Evolutionary conservation across 768 basidiomycete species (phyloP).

Genomic region (Suillus occidentalis): DNA sequence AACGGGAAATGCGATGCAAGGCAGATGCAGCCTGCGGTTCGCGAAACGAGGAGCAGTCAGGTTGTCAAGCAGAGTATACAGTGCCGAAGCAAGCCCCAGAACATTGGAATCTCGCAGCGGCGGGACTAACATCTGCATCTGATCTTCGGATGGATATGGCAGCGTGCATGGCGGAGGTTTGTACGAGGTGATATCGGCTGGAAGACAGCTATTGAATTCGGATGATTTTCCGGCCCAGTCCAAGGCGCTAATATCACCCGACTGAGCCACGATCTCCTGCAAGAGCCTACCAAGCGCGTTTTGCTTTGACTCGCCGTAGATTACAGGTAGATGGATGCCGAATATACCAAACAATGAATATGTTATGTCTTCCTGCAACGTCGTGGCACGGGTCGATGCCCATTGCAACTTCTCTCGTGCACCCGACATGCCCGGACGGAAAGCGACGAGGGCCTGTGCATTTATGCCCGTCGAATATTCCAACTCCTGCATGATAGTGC

Average conservation of each 20-base stretch:
- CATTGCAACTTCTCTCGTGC: background rate
- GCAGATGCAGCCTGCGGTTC: background rate
- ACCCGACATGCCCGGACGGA: background rate
- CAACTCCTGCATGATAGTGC: background rate
- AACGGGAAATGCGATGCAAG: background rate
- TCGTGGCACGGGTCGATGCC: background rate
- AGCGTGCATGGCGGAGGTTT: background rate
- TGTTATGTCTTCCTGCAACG: background rate
- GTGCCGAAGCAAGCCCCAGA: background rate
- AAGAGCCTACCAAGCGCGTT: slow-evolving; percentile 2
- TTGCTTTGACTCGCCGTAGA: slow-evolving; percentile 14
- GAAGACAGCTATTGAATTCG: background rate
- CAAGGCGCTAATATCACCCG: background rate
- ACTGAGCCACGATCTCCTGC: slow-evolving; percentile 6
- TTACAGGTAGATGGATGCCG: slow-evolving; percentile 12
- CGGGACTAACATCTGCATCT: background rate
- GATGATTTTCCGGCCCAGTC: too few species aligned
- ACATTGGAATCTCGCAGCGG: background rate
- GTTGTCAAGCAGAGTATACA: background rate
- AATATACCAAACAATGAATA: background rate
- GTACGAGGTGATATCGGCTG: background rate
- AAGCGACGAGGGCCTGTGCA: background rate
- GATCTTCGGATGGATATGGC: background rate
- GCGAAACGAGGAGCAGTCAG: background rate
- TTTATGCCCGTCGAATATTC: background rate